These are phyloP conservation scores for Protomyces pachydermus DNA, from an alignment of 1,139 yeast species.

Conservation along the genomic window DNA sequence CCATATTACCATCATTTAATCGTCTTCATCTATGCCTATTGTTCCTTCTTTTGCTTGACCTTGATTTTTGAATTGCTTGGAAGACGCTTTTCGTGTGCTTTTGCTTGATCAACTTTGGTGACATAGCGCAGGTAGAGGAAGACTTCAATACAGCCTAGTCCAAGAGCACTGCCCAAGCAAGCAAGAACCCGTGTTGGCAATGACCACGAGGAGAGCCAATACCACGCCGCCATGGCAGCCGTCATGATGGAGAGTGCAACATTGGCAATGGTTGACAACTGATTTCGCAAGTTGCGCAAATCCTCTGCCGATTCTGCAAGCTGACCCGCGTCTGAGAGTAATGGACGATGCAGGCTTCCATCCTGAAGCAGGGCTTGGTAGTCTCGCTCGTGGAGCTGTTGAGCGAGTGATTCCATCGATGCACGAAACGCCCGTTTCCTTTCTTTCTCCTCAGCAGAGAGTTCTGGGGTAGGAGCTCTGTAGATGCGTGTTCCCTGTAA, in stretches of 20 bases:
- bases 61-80: not conserved
- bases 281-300: conserved; percentile 6
- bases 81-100: not conserved
- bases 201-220: conserved; percentile 12
- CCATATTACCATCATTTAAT: not conserved
- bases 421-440: not conserved
- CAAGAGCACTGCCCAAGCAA: conserved; percentile 2
- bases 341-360: not conserved
- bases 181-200: conserved; percentile 2
- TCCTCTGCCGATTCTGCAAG: conserved; percentile 13
- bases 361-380: not conserved
- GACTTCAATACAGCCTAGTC: conserved; percentile 10
- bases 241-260: conserved; percentile 17
- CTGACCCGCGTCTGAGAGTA: not conserved
- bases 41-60: not conserved
- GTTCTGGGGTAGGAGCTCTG: not conserved
- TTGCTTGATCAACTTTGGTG: conserved; percentile 9
- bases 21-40: not conserved
- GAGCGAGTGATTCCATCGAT: not conserved
- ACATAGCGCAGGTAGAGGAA: conserved; percentile 18
- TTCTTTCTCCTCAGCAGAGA: not conserved
- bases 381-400: not conserved
- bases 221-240: conserved; percentile 27
- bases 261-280: conserved; percentile 16
- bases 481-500: not conserved